Base-by-base conservation (phyloP, 2,329 filamentous ascomycete genomes). In the Remersonia thermophila region DNA sequence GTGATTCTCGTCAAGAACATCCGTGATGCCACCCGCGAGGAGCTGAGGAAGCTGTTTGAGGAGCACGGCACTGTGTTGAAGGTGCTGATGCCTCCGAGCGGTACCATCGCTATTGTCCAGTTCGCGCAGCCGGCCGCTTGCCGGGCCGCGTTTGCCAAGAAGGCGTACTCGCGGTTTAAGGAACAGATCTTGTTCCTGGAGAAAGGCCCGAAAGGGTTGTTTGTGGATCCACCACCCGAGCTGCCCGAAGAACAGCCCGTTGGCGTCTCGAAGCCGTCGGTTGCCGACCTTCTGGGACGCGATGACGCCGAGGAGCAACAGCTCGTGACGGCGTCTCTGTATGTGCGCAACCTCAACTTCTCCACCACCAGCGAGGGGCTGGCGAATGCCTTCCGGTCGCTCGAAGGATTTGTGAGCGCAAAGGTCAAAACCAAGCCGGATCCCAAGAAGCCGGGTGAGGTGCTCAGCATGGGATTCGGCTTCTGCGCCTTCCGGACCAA, bases 1-100 rank as follows among this genome's bases (percentile, higher is more conserved):
- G 77, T 81, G 29, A 87, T 98, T 33, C 63, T 98, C 35, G 82
- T 96, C 32, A 98, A 98, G 63, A 96, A 96, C 56, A 87, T 98
- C 50, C 78, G 86, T 1, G 87, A 81, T 53, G 87, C 85, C 17
- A 81, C 77, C 33, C 63, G 73, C 35, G 80, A 86, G 37, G 86
- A 95, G 55, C 62, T 96, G 27, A 75, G 77, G 48, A 77, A 73
- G 40, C 61, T 93, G 41, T 91, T 95, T 51, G 83, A 89, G 53
- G 83, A 87, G 52, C 85, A 83, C 55, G 91, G 91, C 16, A 73
- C 81, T 38, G 71, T 96, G 15, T 71, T 78, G 44, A 77, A 77
- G 51, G 77, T 96, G 35, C 65, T 98, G 42, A 93, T 98, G 78
- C 91, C 91, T 10, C 86, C 91, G 1, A 80, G 80, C 41, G 87